phyloP scores from a whole-genome alignment of 345 rosid species.

The Eucalyptus regnans region DNA sequence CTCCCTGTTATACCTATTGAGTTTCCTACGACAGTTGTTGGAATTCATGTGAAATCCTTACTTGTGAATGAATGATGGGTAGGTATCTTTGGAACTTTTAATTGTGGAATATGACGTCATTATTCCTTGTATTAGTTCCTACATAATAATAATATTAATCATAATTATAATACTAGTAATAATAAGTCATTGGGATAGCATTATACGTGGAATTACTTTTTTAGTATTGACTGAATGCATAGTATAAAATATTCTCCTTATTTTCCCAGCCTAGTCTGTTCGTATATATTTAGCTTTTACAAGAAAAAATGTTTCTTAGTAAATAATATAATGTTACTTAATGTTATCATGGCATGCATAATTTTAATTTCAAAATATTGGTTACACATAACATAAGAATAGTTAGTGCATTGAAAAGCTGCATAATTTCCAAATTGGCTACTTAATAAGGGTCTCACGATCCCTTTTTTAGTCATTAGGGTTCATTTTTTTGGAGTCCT shows the following conservation, averaged over 20 bases:
- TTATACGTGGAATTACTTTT: background rate
- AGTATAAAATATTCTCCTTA: background rate
- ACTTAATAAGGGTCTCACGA: background rate
- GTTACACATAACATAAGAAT: background rate
- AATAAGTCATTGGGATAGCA: background rate
- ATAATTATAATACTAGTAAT: background rate
- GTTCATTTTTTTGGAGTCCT: background rate
- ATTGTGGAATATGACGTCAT: background rate
- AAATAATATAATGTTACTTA: background rate
- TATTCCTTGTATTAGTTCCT: background rate
- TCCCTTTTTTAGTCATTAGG: background rate
- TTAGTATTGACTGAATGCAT: background rate
- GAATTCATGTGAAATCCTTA: background rate
- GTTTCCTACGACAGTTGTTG: background rate
- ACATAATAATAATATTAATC: background rate
- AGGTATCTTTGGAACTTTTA: background rate
- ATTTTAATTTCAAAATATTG: background rate
- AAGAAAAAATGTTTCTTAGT: background rate
- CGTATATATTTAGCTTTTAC: background rate
- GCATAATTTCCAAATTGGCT: background rate
- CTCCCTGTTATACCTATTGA: background rate
- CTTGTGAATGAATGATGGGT: background rate
- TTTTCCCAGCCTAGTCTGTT: background rate
- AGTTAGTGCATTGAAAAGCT: background rate
- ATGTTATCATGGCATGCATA: background rate